Evolutionary conservation across 1,139 yeast genomes (phyloP), one percentile per base, ranked within the genome.

Genomic region (Pichia sp.): DNA sequence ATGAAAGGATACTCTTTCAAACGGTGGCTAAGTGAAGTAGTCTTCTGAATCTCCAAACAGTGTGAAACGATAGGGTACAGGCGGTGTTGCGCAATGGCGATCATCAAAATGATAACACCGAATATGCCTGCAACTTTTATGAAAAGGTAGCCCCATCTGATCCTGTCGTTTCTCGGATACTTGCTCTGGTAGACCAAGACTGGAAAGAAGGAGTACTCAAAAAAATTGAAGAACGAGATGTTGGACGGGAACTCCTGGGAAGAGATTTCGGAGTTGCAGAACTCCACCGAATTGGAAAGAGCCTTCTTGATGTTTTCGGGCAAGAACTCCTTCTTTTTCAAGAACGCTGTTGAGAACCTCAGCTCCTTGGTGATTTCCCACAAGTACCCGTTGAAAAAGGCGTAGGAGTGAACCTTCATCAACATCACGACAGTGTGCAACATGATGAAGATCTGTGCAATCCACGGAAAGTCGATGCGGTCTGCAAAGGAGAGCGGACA

Each of bases 331-430:
- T 65, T 53, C 63, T 71, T 58, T 56, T 63, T 57, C 64, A 70
- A 55, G 65, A 73, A 54, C 30, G 63, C 62, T 64, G 72, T 61
- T 8, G 90, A 80, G 56, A 74, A 76, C 6, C 74, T 63, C 52
- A 86, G 72, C 62, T 88, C 95, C n/a, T 74, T 71, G 34, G 67
- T 64, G 36, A 86, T 79, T 30, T 70, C 73, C 93, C 96, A 89
- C 54, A 90, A 73, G 67, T 90, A 89, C 0, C 97, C 98, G 67
- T 90, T 90, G 72, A 84, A 92, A 64, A 85, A 89, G 1, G 88
- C 89, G 67, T 84, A 92, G 1, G 97, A 89, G 68, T 92, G 97
- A 83, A 85, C 86, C 67, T 92, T 92, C 98, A 92, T 92, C 60
- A 92, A 69, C 61, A 90, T 73, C 4, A 92, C 97, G 53, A 89